These are phyloP conservation scores for Clitopilus passeckerianus DNA, from an alignment of 768 basidiomycete species.

Conservation along the genomic window DNA sequence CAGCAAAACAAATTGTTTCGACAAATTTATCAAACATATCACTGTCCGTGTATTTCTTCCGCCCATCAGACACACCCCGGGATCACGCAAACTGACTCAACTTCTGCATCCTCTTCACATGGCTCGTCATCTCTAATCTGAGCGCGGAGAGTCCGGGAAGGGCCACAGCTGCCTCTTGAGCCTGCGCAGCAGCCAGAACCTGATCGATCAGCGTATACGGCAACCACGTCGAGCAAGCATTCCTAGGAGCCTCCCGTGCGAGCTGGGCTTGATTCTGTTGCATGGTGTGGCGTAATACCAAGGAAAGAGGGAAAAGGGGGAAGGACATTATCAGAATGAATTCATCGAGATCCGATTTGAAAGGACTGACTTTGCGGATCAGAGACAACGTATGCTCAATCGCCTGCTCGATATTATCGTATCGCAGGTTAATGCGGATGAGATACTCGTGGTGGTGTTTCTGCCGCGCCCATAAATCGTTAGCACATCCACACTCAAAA, in stretches of 20 bases:
- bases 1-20: background rate
- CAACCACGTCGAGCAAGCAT: conserved; percentile 66
- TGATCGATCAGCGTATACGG: conserved; percentile 85
- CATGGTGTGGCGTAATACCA: background rate
- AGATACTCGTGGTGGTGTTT: conserved; percentile 80
- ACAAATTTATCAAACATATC: too few relatives aligned
- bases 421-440: conserved; percentile 72
- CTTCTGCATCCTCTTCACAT: conserved; percentile 67
- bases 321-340: background rate
- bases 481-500: background rate
- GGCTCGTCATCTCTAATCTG: conserved; percentile 54
- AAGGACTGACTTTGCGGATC: conserved; percentile 57
- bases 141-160: conserved; percentile 47
- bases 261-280: background rate
- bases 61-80: background rate
- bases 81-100: conserved; percentile 32
- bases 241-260: conserved; percentile 45
- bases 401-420: conserved; percentile 75
- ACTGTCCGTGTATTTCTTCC: too few relatives aligned
- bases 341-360: background rate
- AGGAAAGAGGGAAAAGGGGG: conserved; percentile 3
- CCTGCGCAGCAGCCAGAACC: conserved; percentile 61
- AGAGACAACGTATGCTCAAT: conserved; percentile 68
- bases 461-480: conserved; percentile 24
- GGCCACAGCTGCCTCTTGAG: conserved; percentile 35